Evolutionary conservation across 2,329 filamentous ascomycete species (phyloP).

Genomic region (Remersonia thermophila): DNA sequence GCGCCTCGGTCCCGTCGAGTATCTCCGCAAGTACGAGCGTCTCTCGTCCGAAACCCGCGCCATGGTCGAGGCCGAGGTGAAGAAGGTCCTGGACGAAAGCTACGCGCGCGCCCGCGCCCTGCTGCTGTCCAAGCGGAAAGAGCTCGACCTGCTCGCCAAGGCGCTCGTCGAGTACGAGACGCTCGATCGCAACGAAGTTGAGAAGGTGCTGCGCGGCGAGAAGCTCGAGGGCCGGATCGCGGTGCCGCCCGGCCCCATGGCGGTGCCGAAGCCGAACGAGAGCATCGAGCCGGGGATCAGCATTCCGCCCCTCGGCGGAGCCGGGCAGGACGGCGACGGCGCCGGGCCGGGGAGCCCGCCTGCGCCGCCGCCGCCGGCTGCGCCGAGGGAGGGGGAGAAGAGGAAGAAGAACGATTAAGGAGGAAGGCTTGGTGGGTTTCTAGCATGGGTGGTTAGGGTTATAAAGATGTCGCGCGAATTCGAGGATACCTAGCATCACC

Average conservation of each 20-base stretch:
- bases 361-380: slow-evolving; percentile 22
- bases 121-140: slow-evolving; percentile 62
- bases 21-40: slow-evolving; percentile 64
- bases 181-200: slow-evolving; percentile 75
- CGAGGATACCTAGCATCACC: too few species aligned
- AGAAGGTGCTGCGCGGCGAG: slow-evolving; percentile 79
- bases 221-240: slow-evolving; percentile 59
- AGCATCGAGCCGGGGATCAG: slow-evolving; percentile 13
- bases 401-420: background rate
- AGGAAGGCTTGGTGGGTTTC: slow-evolving; percentile 9
- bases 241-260: slow-evolving; percentile 48
- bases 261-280: slow-evolving; percentile 41
- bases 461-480: too few species aligned
- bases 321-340: slow-evolving; percentile 5
- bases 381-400: slow-evolving; percentile 12
- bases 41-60: slow-evolving; percentile 80
- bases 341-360: slow-evolving; percentile 16
- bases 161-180: slow-evolving; percentile 93
- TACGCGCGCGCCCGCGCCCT: slow-evolving; percentile 61
- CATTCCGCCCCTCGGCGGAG: slow-evolving; percentile 12
- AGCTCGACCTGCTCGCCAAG: slow-evolving; percentile 77
- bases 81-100: slow-evolving; percentile 70
- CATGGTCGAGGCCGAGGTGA: slow-evolving; percentile 79
- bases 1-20: slow-evolving; percentile 79
- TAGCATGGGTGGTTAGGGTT: too few species aligned